Conservation (phyloP, 2,329 filamentous ascomycete genomes). For the Zymoseptoria pseudotritici region DNA sequence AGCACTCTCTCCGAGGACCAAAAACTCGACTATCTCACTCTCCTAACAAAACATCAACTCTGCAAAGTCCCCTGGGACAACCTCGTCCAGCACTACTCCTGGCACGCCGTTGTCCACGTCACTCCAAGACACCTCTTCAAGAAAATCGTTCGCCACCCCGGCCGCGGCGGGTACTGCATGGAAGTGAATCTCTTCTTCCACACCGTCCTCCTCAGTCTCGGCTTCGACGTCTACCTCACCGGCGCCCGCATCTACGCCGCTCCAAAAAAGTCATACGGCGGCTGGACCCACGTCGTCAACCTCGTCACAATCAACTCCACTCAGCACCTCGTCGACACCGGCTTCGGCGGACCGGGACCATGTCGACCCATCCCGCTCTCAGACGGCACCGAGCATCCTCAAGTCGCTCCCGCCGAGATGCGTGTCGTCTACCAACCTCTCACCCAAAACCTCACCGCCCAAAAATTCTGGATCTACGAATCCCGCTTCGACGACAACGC, state of each 20-base stretch:
- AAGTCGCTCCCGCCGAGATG: conserved; percentile 17
- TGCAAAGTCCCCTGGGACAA: conserved; percentile 51
- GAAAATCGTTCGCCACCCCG: conserved; percentile 43
- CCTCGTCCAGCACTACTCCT: conserved; percentile 47
- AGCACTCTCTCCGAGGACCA: conserved; percentile 9
- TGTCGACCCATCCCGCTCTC: conserved; percentile 33
- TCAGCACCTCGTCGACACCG: conserved; percentile 34
- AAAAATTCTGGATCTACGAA: conserved; percentile 39
- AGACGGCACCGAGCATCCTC: conserved; percentile 5
- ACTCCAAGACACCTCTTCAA: conserved; percentile 44
- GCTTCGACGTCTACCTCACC: conserved; percentile 38
- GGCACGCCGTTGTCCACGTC: conserved; percentile 42
- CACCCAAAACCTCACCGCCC: conserved; percentile 17
- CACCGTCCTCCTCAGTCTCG: conserved; percentile 45
- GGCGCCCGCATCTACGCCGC: conserved; percentile 32
- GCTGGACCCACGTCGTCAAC: conserved; percentile 39
- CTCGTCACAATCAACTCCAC: conserved; percentile 28
- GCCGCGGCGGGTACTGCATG: conserved; percentile 54
- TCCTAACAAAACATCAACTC: conserved; percentile 32
- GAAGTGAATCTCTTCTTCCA: conserved; percentile 50
- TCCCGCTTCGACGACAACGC: conserved; percentile 28
- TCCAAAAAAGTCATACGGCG: conserved; percentile 9
- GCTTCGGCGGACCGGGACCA: conserved; percentile 33
- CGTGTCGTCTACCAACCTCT: conserved; percentile 14
- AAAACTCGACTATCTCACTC: conserved; percentile 18